Evolutionary conservation across 1,284 basidiomycete genomes (phyloP).

Genomic region (Boletus semigastroideus): DNA sequence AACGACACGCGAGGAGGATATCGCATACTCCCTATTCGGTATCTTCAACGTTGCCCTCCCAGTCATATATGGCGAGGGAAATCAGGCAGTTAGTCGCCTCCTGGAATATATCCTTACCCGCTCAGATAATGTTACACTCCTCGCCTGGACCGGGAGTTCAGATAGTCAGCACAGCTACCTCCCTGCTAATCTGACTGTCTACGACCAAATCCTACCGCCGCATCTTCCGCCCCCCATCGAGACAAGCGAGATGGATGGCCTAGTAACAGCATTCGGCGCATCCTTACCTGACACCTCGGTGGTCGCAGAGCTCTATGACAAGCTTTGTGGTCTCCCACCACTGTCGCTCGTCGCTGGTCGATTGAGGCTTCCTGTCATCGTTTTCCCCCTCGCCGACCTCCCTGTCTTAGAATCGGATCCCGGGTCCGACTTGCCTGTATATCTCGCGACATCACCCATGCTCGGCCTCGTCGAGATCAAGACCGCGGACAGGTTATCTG

Average conservation of each 20-base stretch:
- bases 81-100: slow-evolving; percentile 2
- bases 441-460: background rate
- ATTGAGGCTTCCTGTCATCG: slow-evolving; percentile 9
- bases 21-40: background rate
- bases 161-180: background rate
- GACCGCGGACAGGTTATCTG: background rate
- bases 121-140: background rate
- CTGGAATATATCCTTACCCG: slow-evolving; percentile 1
- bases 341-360: background rate
- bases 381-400: background rate
- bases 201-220: background rate
- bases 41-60: background rate
- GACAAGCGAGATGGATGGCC: background rate
- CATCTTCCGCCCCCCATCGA: background rate
- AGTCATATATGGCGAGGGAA: background rate
- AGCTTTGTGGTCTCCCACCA: background rate
- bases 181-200: background rate
- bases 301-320: background rate
- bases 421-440: background rate
- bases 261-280: too few species aligned
- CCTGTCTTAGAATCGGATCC: background rate
- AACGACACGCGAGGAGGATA: slow-evolving; percentile 6
- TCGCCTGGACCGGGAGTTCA: slow-evolving; percentile 1
- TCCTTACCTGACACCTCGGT: background rate
- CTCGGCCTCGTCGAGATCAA: slow-evolving; percentile 6